phyloP scores from a whole-genome alignment of 768 basidiomycete genomes.

The Asterophora lycoperdoides region DNA sequence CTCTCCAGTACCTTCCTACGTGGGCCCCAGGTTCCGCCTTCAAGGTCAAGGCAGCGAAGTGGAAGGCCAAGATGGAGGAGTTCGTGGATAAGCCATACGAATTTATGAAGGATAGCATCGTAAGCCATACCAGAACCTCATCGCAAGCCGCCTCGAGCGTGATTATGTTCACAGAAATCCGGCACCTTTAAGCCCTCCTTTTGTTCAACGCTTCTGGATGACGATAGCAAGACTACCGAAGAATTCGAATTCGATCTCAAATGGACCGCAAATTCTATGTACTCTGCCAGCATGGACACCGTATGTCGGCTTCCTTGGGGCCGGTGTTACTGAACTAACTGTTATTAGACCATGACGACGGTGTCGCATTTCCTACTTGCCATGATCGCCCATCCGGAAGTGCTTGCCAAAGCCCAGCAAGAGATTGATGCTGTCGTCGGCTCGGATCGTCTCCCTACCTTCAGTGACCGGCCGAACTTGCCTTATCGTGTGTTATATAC shows the following conservation, averaged over 20 bases:
- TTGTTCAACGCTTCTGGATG: slow-evolving; percentile 54
- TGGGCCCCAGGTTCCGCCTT: slow-evolving; percentile 72
- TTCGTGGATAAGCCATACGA: slow-evolving; percentile 63
- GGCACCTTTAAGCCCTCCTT: slow-evolving; percentile 38
- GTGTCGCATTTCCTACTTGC: slow-evolving; percentile 62
- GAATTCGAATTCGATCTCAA: slow-evolving; percentile 65
- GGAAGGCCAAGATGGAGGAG: slow-evolving; percentile 63
- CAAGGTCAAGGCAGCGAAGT: slow-evolving; percentile 51
- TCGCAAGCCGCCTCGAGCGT: slow-evolving; percentile 6
- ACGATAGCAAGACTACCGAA: slow-evolving; percentile 33
- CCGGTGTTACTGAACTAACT: neutral
- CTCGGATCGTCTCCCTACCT: slow-evolving; percentile 51
- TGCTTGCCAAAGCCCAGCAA: slow-evolving; percentile 52
- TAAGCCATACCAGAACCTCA: slow-evolving; percentile 24
- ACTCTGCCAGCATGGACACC: slow-evolving; percentile 61
- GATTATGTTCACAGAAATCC: slow-evolving; percentile 30
- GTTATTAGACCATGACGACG: slow-evolving; percentile 47
- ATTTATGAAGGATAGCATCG: slow-evolving; percentile 54
- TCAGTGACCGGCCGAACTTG: slow-evolving; percentile 50
- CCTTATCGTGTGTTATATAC: slow-evolving; percentile 42
- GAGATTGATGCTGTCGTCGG: slow-evolving; percentile 65
- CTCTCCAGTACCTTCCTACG: slow-evolving; percentile 52
- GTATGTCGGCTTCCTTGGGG: slow-evolving; percentile 27
- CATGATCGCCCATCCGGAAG: slow-evolving; percentile 59
- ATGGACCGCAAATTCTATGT: slow-evolving; percentile 86